These are phyloP conservation scores for Kluyveromyces nonfermentans DNA, from an alignment of 805 yeast species.

Conservation along the genomic window DNA sequence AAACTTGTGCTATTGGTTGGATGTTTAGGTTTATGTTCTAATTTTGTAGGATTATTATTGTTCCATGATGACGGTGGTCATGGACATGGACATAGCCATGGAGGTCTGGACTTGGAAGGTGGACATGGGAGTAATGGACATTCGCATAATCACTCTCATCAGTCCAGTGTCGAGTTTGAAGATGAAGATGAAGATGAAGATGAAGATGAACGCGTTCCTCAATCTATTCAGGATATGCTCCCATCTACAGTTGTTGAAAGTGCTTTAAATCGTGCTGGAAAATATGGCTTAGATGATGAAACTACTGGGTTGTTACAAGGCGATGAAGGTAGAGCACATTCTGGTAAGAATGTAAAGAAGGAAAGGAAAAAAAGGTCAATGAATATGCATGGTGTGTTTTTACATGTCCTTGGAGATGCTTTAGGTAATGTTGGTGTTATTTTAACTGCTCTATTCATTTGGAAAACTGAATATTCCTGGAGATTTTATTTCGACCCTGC, in stretches of 20 bases:
- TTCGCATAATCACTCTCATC: constrained; percentile 12
- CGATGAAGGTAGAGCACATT: constrained; percentile 1
- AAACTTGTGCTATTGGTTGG: constrained; percentile 76
- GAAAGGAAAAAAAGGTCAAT: constrained; percentile 43
- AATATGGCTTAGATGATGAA: constrained; percentile 22
- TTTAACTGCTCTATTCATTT: constrained; percentile 76
- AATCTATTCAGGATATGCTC: constrained; percentile 14
- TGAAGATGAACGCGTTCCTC: too few species aligned
- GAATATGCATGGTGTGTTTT: constrained; percentile 94
- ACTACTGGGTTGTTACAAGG: constrained; percentile 25
- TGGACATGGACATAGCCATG: constrained; percentile 29
- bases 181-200: constrained; percentile 1
- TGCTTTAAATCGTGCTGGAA: constrained; percentile 11
- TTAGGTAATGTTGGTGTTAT: constrained; percentile 93
- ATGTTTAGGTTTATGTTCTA: constrained; percentile 69
- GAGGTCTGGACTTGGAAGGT: constrained; percentile 9
- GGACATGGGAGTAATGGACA: constrained; percentile 10
- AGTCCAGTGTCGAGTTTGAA: constrained; percentile 15
- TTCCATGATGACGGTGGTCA: constrained; percentile 82
- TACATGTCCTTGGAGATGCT: constrained; percentile 95
- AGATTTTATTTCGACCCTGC: constrained; percentile 77
- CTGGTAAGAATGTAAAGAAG: constrained; percentile 7
- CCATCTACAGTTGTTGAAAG: constrained; percentile 23
- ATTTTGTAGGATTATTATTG: constrained; percentile 70
- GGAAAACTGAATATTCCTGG: constrained; percentile 91